phyloP scores from a whole-genome alignment of 176 grass and related monocot species.

The Hordeum vulgare region DNA sequence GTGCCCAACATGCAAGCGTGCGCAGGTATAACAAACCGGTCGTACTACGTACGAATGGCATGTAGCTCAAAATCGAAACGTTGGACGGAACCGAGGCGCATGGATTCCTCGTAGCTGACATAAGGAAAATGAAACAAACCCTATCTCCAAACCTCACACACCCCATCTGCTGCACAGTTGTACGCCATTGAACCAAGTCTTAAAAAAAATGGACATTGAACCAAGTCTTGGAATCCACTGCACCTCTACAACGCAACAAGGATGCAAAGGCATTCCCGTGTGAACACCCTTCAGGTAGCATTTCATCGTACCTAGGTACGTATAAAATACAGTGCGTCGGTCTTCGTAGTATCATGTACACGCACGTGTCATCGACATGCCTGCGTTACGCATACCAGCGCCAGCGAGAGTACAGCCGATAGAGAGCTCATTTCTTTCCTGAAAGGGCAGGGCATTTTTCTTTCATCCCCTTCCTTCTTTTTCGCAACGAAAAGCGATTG shows the following conservation, averaged over 20 bases:
- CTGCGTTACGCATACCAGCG: background rate
- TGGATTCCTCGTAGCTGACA: constrained; percentile 8
- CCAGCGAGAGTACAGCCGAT: background rate
- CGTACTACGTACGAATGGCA: background rate
- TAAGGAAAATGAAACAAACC: constrained; percentile 22
- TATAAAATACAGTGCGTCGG: too few relatives aligned
- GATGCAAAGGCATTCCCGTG: background rate
- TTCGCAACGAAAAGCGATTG: background rate
- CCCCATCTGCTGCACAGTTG: constrained; percentile 10
- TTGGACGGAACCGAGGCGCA: constrained; percentile 3
- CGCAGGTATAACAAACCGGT: background rate
- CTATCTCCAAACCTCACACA: background rate
- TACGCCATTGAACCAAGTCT: background rate
- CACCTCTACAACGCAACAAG: constrained; percentile 29
- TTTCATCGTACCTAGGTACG: background rate
- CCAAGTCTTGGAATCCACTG: background rate
- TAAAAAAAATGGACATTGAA: too few relatives aligned
- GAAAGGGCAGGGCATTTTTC: background rate
- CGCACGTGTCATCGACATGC: too few relatives aligned
- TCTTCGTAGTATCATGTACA: too few relatives aligned
- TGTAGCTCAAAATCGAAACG: constrained; percentile 3
- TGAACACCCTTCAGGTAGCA: background rate
- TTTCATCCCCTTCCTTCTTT: background rate
- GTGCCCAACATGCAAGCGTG: background rate
- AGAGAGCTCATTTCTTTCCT: background rate